Conservation (phyloP, 2,329 filamentous ascomycete genomes). For the Aspergillus sp. region DNA sequence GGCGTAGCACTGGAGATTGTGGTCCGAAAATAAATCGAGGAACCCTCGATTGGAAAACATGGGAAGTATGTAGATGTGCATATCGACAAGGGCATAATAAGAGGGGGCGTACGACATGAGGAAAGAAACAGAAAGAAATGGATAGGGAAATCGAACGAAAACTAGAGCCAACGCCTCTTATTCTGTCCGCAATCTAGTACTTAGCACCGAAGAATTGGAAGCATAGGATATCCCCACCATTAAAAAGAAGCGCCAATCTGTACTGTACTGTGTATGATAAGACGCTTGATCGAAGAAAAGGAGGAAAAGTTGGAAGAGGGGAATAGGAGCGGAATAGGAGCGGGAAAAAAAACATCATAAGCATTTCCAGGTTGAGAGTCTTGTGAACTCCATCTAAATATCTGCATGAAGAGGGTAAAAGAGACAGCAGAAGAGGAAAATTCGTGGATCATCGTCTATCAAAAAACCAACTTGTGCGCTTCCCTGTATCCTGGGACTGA, state of each 20-base stretch:
- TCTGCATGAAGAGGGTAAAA: conserved; percentile 25
- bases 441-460: conserved; percentile 41
- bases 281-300: neutral
- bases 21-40: neutral
- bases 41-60: neutral
- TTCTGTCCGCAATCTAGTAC: neutral
- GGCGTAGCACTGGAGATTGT: neutral
- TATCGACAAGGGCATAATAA: neutral
- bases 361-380: neutral
- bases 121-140: neutral
- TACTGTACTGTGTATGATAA: neutral
- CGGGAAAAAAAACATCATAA: neutral
- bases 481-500: conserved; percentile 70
- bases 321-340: conserved; percentile 6
- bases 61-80: neutral
- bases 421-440: conserved; percentile 26
- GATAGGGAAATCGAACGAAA: neutral
- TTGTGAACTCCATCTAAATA: conserved; percentile 16
- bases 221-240: neutral
- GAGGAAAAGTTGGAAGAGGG: neutral
- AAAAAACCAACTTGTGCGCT: conserved; percentile 59
- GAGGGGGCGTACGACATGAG: neutral
- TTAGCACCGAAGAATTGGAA: neutral
- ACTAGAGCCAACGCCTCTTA: neutral
- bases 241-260: neutral